A percentile compares a stretch with the other conserved stretches of the same genome.
phyloP scores from a whole-genome alignment of 2,329 filamentous ascomycete genomes.

The Stemphylium beticola region DNA sequence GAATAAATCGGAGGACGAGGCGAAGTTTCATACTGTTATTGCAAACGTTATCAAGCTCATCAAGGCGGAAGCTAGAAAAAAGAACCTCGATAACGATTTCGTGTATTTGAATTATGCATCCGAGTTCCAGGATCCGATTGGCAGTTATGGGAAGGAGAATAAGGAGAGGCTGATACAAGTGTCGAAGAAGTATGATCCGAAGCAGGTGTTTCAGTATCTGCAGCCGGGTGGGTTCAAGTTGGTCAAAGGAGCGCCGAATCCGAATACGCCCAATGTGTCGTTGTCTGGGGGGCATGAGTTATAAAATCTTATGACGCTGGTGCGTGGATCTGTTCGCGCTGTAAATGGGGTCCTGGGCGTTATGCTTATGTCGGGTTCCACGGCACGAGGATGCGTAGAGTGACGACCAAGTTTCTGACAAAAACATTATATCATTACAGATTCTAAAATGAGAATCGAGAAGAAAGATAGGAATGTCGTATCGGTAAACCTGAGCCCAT shows the following conservation, averaged over 20 bases:
- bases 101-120: constrained; percentile 24
- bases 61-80: constrained; percentile 12
- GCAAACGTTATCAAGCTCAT: constrained; percentile 7
- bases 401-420: too few species aligned
- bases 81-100: constrained; percentile 16
- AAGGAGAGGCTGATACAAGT: constrained; percentile 38
- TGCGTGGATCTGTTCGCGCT: too few species aligned
- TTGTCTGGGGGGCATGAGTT: background rate
- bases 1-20: constrained; percentile 14
- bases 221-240: constrained; percentile 52
- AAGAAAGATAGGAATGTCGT: too few species aligned
- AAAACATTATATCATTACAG: too few species aligned
- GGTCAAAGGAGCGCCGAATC: constrained; percentile 4
- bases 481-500: too few species aligned
- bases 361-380: too few species aligned
- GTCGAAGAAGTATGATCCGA: constrained; percentile 49
- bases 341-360: too few species aligned
- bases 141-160: constrained; percentile 45
- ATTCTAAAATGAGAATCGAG: too few species aligned
- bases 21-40: constrained; percentile 14
- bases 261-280: background rate
- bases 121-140: constrained; percentile 50
- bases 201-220: constrained; percentile 47
- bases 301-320: background rate
- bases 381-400: too few species aligned